These are phyloP conservation scores for Dissophora globulifera DNA, from an alignment of 192 early-diverging fungal species.

Conservation along the genomic window DNA sequence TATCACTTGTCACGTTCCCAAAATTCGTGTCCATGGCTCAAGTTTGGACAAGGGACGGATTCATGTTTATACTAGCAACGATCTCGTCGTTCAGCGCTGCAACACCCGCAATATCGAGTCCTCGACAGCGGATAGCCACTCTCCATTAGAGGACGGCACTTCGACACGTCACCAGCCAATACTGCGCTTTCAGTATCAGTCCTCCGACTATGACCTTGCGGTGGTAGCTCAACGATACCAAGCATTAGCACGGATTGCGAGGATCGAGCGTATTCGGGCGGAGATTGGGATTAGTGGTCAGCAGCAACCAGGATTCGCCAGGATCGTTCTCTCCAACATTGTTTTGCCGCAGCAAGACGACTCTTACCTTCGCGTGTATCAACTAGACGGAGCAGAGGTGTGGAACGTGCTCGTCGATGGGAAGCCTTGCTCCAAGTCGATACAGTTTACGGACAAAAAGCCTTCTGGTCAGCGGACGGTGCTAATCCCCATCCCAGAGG, in stretches of 20 bases:
- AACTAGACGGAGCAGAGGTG: slow-evolving; percentile 42
- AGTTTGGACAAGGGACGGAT: slow-evolving; percentile 24
- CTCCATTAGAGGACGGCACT: neutral
- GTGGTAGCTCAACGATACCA: slow-evolving; percentile 42
- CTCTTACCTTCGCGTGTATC: slow-evolving; percentile 34
- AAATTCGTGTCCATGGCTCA: slow-evolving; percentile 17
- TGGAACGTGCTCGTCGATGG: slow-evolving; percentile 48
- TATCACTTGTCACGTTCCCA: slow-evolving; percentile 31
- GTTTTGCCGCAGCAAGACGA: slow-evolving; percentile 36
- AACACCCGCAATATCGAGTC: slow-evolving; percentile 9
- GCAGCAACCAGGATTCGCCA: slow-evolving; percentile 45
- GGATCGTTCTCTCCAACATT: slow-evolving; percentile 23
- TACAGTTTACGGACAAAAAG: slow-evolving; percentile 20
- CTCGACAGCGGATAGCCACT: slow-evolving; percentile 4
- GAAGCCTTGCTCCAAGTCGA: slow-evolving; percentile 34
- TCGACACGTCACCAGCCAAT: slow-evolving; percentile 7
- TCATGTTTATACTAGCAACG: slow-evolving; percentile 23
- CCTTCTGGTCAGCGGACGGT: slow-evolving; percentile 21
- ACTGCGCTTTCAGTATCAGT: slow-evolving; percentile 28
- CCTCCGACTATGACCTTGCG: slow-evolving; percentile 18
- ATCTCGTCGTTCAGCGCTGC: slow-evolving; percentile 27
- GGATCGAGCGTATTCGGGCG: slow-evolving; percentile 32
- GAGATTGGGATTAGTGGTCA: slow-evolving; percentile 35
- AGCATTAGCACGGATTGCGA: slow-evolving; percentile 38
- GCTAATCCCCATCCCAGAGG: slow-evolving; percentile 33